Evolutionary conservation across 2,329 filamentous ascomycete genomes (phyloP).

Genomic region (Hymenoscyphus occultus): DNA sequence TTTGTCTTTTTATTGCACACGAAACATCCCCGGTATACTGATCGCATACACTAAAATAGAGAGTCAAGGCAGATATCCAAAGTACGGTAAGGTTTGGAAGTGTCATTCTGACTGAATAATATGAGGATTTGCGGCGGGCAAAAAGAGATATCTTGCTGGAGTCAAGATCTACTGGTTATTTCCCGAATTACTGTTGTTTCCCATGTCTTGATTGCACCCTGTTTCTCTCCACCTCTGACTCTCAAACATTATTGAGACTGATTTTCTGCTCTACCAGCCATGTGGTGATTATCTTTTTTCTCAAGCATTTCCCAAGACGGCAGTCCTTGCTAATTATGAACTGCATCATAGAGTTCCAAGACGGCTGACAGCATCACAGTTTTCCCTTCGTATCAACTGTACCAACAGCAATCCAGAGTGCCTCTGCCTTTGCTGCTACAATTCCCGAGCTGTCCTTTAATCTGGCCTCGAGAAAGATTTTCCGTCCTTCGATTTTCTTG

Average conservation of each 20-base stretch:
- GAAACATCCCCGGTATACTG: no score
- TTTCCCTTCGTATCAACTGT: background rate
- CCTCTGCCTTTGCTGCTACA: conserved; percentile 1
- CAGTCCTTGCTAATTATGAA: background rate
- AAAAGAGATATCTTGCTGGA: background rate
- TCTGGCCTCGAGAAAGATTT: background rate
- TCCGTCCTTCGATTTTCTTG: background rate
- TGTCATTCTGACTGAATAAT: background rate
- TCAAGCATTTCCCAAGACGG: no score
- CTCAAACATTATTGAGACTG: no score
- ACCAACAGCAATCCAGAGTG: background rate
- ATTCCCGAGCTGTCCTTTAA: background rate
- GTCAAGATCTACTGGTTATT: background rate
- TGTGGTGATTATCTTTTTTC: no score
- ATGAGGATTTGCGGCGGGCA: background rate
- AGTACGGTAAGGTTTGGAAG: background rate
- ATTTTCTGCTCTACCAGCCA: no score
- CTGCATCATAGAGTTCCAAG: background rate
- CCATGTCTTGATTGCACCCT: background rate
- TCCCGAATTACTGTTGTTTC: background rate
- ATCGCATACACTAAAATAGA: no score
- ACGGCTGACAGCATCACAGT: background rate
- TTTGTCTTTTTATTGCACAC: no score
- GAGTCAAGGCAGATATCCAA: background rate
- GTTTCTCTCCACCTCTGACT: no score